phyloP scores from a whole-genome alignment of 495 filamentous ascomycete species.

The Apodospora peruviana region DNA sequence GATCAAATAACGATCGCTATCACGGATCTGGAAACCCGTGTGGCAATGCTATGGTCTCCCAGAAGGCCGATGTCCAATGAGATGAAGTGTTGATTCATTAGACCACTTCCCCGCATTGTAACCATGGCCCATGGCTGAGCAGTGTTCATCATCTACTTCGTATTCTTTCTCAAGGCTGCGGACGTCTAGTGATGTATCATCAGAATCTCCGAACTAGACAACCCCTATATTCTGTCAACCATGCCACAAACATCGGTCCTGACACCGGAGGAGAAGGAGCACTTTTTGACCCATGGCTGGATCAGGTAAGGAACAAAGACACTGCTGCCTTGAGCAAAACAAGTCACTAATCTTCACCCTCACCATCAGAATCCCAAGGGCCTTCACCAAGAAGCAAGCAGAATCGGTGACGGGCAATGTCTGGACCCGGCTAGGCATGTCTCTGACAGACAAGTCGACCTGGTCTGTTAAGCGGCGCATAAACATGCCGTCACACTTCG shows the following conservation, averaged over 20 bases:
- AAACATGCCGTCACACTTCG: constrained; percentile 60
- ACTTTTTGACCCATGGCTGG: constrained; percentile 64
- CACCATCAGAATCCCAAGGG: constrained; percentile 19
- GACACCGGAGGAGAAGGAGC: constrained; percentile 54
- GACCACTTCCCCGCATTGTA: no score
- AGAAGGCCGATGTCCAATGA: no score
- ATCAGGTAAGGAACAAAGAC: constrained; percentile 38
- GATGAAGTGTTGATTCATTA: no score
- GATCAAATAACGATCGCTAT: no score
- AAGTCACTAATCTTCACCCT: neutral
- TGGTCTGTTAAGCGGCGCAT: constrained; percentile 55
- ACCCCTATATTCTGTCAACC: no score
- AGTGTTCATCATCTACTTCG: no score
- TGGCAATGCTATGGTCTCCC: no score
- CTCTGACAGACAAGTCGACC: constrained; percentile 59
- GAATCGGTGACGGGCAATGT: constrained; percentile 50
- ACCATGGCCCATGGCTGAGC: no score
- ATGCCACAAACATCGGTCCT: constrained; percentile 39
- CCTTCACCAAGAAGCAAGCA: constrained; percentile 58
- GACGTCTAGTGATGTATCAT: no score
- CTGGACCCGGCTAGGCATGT: constrained; percentile 66
- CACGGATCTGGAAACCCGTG: no score
- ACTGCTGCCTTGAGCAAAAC: neutral
- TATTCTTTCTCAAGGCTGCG: no score
- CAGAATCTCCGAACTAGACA: no score